Percentiles rank a stretch among this genome's conserved stretches.
phyloP scores from a whole-genome alignment of 495 filamentous ascomycete genomes.

The Sordaria brevicollis region DNA sequence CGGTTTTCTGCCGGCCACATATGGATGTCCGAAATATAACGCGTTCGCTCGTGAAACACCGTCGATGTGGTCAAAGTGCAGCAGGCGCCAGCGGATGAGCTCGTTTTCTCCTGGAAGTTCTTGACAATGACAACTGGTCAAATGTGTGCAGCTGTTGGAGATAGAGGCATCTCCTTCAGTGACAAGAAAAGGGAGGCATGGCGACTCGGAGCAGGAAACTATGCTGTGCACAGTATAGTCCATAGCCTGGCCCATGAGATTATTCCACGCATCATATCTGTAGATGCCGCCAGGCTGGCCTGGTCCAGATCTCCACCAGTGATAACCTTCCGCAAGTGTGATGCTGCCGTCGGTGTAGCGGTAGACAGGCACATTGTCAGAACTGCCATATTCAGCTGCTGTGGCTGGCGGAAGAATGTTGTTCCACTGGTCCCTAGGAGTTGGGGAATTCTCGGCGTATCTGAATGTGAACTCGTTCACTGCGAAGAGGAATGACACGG shows the following conservation, averaged over 20 bases:
- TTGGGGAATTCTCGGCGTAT: not conserved
- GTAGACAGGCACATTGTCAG: not conserved
- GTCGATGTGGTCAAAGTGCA: slow-evolving; percentile 11
- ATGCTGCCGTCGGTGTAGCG: not conserved
- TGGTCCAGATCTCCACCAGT: not conserved
- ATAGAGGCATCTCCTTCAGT: not conserved
- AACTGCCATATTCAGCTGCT: not conserved
- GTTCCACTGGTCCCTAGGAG: not conserved
- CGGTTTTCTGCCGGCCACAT: slow-evolving; percentile 9
- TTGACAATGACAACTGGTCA: not conserved
- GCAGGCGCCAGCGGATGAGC: slow-evolving; percentile 6
- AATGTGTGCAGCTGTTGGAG: not conserved
- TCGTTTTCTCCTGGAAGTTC: not conserved
- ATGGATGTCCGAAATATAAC: slow-evolving; percentile 1
- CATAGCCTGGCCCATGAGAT: not conserved
- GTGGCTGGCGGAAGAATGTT: not conserved
- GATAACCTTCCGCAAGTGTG: not conserved
- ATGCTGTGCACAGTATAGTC: not conserved
- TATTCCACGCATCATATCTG: too few species aligned
- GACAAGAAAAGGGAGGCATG: not conserved
- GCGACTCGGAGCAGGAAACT: not conserved
- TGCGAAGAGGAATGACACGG: slow-evolving; percentile 20
- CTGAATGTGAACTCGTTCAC: slow-evolving; percentile 17
- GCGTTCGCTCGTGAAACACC: slow-evolving; percentile 9
- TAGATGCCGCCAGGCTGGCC: not conserved